Conservation (phyloP, 2,329 filamentous ascomycete species). For the Nemania diffusa region DNA sequence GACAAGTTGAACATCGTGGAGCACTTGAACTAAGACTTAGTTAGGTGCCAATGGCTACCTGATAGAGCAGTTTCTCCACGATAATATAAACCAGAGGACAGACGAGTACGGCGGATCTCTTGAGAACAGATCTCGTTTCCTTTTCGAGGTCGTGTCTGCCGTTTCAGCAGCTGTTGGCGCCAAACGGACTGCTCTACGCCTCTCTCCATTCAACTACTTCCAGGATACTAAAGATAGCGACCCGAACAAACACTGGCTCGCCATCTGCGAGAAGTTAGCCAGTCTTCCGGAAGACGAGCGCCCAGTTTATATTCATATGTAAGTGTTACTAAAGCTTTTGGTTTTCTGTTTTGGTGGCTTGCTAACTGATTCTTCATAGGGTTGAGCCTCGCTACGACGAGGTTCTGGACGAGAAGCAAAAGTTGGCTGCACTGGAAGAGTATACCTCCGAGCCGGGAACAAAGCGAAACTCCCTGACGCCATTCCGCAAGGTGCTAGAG, state of each 20-base stretch:
- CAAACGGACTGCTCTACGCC: slow-evolving; percentile 41
- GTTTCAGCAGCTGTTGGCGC: slow-evolving; percentile 41
- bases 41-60: slow-evolving; percentile 64
- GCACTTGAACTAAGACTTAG: slow-evolving; percentile 5
- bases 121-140: slow-evolving; percentile 43
- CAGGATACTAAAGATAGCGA: slow-evolving; percentile 44
- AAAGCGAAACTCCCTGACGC: slow-evolving; percentile 48
- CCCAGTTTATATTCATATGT: slow-evolving; percentile 59
- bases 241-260: slow-evolving; percentile 49
- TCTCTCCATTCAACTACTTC: slow-evolving; percentile 44
- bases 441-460: slow-evolving; percentile 35
- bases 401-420: slow-evolving; percentile 56
- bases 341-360: neutral
- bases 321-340: slow-evolving; percentile 25
- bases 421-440: slow-evolving; percentile 53
- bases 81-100: slow-evolving; percentile 43
- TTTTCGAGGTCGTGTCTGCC: slow-evolving; percentile 42
- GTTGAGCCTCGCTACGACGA: slow-evolving; percentile 61
- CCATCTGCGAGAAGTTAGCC: slow-evolving; percentile 51
- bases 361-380: slow-evolving; percentile 40
- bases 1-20: neutral
- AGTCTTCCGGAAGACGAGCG: slow-evolving; percentile 48
- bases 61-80: slow-evolving; percentile 64
- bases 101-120: slow-evolving; percentile 46
- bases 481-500: slow-evolving; percentile 55